Conservation (phyloP, 805 yeast species). For the Monosporozyma servazzii region DNA sequence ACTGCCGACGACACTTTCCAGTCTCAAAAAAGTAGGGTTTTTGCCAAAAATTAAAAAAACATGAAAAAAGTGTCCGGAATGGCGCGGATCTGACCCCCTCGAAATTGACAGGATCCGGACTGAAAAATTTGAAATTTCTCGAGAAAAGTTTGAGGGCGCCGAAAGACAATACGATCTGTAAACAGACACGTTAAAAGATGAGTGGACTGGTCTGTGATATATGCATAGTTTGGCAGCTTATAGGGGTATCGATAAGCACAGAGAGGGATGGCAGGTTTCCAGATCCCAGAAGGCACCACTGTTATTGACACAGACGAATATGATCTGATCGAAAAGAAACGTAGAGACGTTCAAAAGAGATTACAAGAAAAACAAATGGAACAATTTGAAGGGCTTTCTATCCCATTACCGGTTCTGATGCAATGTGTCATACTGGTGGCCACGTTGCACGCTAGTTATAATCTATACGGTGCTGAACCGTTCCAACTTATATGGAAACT, state of each 20-base stretch:
- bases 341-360: neutral
- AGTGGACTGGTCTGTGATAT: no score
- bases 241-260: no score
- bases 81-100: neutral
- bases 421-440: slow-evolving; percentile 1
- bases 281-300: neutral
- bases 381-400: neutral
- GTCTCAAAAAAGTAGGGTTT: neutral
- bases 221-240: no score
- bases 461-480: neutral
- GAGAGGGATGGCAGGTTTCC: neutral
- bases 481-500: slow-evolving; percentile 3
- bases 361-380: neutral
- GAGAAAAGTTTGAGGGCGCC: neutral
- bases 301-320: neutral
- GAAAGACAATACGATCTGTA: neutral
- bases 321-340: neutral
- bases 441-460: slow-evolving; percentile 2
- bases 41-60: no score
- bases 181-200: neutral
- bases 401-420: neutral
- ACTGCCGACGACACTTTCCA: neutral
- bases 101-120: neutral
- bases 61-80: neutral
- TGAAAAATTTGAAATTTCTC: neutral